These are phyloP conservation scores for Diaporthe amygdali DNA, from an alignment of 2,329 filamentous ascomycete species.

Conservation along the genomic window DNA sequence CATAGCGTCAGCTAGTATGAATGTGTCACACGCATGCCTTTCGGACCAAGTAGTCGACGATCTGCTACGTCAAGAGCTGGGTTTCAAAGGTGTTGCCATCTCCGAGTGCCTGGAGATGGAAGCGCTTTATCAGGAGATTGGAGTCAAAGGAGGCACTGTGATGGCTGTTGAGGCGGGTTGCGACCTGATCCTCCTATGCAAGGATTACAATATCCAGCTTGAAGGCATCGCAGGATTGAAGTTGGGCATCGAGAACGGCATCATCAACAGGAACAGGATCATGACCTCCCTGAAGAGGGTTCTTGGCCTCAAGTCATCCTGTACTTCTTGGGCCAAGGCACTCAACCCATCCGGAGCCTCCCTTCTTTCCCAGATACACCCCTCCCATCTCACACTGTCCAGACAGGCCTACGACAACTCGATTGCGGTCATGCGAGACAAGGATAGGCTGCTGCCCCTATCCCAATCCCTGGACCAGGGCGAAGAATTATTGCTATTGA, in stretches of 20 bases:
- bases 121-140: conserved; percentile 91
- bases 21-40: conserved; percentile 93
- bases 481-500: conserved; percentile 88
- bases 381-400: conserved; percentile 80
- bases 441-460: conserved; percentile 82
- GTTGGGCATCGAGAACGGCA: conserved; percentile 86
- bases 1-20: conserved; percentile 89
- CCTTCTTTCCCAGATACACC: conserved; percentile 80
- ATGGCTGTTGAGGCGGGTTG: conserved; percentile 98
- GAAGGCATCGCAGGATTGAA: conserved; percentile 92
- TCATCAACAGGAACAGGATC: conserved; percentile 81
- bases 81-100: conserved; percentile 90
- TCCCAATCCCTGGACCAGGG: conserved; percentile 81
- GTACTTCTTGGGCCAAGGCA: conserved; percentile 89
- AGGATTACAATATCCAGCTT: conserved; percentile 85
- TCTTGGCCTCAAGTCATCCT: conserved; percentile 79
- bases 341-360: conserved; percentile 83
- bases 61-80: conserved; percentile 83
- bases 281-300: conserved; percentile 81
- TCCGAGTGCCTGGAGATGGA: conserved; percentile 98
- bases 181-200: conserved; percentile 87
- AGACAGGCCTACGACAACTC: conserved; percentile 89
- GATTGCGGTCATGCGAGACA: conserved; percentile 91
- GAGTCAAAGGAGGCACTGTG: conserved; percentile 94
- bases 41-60: conserved; percentile 94